These are phyloP conservation scores for Kickxella alabastrina DNA, from an alignment of 192 early-diverging fungal genomes.

Conservation along the genomic window DNA sequence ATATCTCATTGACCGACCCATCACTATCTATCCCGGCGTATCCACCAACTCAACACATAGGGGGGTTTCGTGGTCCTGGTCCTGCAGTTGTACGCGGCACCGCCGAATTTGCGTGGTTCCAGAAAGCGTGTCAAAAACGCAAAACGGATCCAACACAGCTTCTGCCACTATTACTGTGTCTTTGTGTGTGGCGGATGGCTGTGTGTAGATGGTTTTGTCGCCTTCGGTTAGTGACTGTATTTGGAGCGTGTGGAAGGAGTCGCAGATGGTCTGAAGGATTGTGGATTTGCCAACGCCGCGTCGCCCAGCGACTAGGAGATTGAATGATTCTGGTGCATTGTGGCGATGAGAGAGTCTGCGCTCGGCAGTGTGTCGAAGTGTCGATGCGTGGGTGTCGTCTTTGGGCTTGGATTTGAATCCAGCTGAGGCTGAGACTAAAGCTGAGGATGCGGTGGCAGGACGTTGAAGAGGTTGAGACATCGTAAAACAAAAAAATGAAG, in stretches of 20 bases:
- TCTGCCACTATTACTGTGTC: slow-evolving; percentile 5
- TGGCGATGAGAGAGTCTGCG: slow-evolving; percentile 24
- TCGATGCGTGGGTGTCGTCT: background rate
- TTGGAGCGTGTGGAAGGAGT: slow-evolving; percentile 43
- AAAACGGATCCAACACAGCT: slow-evolving; percentile 43
- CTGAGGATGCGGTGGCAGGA: background rate
- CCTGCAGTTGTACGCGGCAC: slow-evolving; percentile 13
- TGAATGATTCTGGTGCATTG: slow-evolving; percentile 34
- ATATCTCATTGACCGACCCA: slow-evolving; percentile 20
- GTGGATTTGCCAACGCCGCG: slow-evolving; percentile 71
- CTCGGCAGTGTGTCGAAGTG: slow-evolving; percentile 1
- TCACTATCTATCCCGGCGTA: slow-evolving; percentile 41
- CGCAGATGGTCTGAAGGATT: slow-evolving; percentile 65
- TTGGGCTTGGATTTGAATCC: slow-evolving; percentile 8
- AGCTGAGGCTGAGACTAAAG: too few relatives aligned
- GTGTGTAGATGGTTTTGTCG: slow-evolving; percentile 13
- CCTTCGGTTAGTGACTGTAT: slow-evolving; percentile 28
- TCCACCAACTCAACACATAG: slow-evolving; percentile 41
- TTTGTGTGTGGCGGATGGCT: too few relatives aligned
- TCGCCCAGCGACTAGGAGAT: slow-evolving; percentile 38
- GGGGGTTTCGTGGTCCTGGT: slow-evolving; percentile 4
- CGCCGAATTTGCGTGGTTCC: slow-evolving; percentile 23
- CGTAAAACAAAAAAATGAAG: slow-evolving; percentile 5
- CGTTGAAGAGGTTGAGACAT: too few relatives aligned
- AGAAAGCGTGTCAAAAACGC: slow-evolving; percentile 40